Percentiles rank a stretch among this genome's conserved stretches.
These are phyloP conservation scores for Xylaria sp. DNA, from an alignment of 495 filamentous ascomycete genomes.

Conservation along the genomic window DNA sequence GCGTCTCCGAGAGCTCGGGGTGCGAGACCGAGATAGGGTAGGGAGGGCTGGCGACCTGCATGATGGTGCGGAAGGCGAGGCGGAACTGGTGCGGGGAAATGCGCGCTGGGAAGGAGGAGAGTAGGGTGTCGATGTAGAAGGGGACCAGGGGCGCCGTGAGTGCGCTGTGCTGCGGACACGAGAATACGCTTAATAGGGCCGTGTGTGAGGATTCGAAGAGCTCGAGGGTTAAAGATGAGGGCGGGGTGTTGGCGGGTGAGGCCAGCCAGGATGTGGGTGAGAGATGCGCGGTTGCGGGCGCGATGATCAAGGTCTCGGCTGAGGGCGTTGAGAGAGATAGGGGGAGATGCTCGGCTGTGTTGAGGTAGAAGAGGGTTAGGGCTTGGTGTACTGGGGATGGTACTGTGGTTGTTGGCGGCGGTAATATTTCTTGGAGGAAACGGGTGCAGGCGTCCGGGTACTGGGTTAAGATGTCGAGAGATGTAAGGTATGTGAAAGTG, in stretches of 20 bases:
- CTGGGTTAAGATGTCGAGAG: conserved; percentile 84
- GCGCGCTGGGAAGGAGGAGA: conserved; percentile 81
- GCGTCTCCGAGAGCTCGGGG: conserved; percentile 75
- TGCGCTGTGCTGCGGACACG: conserved; percentile 75
- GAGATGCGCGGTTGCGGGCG: conserved; percentile 79
- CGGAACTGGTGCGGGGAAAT: conserved; percentile 91
- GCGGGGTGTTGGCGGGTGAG: conserved; percentile 52
- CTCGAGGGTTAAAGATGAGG: conserved; percentile 58
- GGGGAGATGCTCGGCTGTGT: conserved; percentile 86
- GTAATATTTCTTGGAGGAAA: conserved; percentile 72
- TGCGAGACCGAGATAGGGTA: conserved; percentile 72
- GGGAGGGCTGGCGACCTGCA: conserved; percentile 86
- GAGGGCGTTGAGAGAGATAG: conserved; percentile 66
- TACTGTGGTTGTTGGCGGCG: conserved; percentile 60
- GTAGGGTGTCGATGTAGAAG: conserved; percentile 85
- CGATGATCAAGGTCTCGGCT: conserved; percentile 76
- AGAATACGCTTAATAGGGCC: conserved; percentile 80
- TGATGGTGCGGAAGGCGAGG: conserved; percentile 87
- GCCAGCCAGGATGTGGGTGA: conserved; percentile 66
- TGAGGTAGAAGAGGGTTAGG: conserved; percentile 90
- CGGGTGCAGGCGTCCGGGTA: conserved; percentile 72
- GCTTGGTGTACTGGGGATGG: conserved; percentile 78
- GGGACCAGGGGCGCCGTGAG: conserved; percentile 77
- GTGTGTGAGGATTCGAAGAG: conserved; percentile 95
- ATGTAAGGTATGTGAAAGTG: conserved; percentile 82